Conservation (phyloP, 495 filamentous ascomycete species). For the Talaromyces trachyspermus region DNA sequence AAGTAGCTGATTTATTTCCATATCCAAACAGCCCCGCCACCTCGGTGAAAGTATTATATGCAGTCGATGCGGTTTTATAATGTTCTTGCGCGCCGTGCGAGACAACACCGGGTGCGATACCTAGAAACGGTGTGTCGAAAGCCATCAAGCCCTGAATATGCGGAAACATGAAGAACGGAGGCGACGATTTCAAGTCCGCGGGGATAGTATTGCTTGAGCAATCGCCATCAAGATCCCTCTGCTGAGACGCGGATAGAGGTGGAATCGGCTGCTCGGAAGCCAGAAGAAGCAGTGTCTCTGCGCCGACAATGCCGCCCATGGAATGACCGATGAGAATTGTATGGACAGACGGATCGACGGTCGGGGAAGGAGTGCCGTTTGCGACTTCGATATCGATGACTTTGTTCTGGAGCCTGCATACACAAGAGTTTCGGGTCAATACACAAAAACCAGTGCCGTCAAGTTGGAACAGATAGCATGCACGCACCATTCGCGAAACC, state of each 20-base stretch:
- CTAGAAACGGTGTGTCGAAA: constrained; percentile 92
- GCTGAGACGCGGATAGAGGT: constrained; percentile 14
- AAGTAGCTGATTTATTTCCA: constrained; percentile 15
- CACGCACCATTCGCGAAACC: constrained; percentile 77
- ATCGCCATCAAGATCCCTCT: constrained; percentile 8
- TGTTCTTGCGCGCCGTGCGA: constrained; percentile 85
- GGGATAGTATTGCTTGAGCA: constrained; percentile 15
- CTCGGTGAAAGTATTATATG: constrained; percentile 60
- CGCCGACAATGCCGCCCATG: constrained; percentile 96
- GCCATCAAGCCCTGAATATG: constrained; percentile 79
- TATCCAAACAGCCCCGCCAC: constrained; percentile 56
- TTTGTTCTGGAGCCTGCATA: constrained; percentile 73
- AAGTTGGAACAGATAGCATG: neutral
- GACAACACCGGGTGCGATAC: constrained; percentile 80
- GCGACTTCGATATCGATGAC: constrained; percentile 93
- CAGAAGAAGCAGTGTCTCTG: constrained; percentile 70
- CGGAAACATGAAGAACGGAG: constrained; percentile 49
- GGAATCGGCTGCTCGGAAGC: constrained; percentile 60
- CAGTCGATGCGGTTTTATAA: constrained; percentile 62
- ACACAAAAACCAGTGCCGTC: neutral
- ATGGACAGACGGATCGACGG: constrained; percentile 79
- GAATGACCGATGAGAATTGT: constrained; percentile 83
- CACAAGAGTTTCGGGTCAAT: neutral
- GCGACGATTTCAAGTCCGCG: constrained; percentile 18
- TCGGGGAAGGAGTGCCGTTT: constrained; percentile 74